Conservation (phyloP, 2,329 filamentous ascomycete species). For the Clathrospora elynae region DNA sequence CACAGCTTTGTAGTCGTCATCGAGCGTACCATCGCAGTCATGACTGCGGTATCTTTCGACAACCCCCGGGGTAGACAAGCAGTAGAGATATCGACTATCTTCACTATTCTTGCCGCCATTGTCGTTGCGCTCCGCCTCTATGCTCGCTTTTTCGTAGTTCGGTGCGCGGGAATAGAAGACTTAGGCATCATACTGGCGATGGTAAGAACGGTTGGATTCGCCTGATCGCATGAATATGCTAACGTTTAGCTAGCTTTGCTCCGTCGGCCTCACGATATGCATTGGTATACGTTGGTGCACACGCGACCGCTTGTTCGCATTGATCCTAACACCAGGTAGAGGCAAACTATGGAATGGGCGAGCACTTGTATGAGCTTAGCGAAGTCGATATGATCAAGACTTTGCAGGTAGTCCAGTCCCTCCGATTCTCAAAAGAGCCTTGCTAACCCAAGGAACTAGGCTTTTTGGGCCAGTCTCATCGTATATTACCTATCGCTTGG, state of each 20-base stretch:
- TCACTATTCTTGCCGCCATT: conserved; percentile 33
- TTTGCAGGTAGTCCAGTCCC: conserved; percentile 26
- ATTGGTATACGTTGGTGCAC: conserved; percentile 37
- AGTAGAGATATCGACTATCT: conserved; percentile 28
- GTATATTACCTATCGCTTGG: conserved; percentile 43
- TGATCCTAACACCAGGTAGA: conserved; percentile 27
- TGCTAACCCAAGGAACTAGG: conserved; percentile 20
- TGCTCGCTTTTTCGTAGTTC: conserved; percentile 39
- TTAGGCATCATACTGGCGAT: conserved; percentile 35
- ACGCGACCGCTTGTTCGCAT: no score
- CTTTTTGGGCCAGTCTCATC: conserved; percentile 43
- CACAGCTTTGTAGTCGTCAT: no score
- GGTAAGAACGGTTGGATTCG: conserved; percentile 24
- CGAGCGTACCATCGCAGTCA: conserved; percentile 2
- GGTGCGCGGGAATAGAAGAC: conserved; percentile 36
- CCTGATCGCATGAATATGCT: no score
- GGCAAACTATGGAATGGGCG: conserved; percentile 40
- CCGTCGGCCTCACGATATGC: conserved; percentile 34
- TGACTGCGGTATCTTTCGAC: conserved; percentile 10
- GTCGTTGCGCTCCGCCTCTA: conserved; percentile 36
- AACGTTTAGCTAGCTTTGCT: no score
- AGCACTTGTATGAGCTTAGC: conserved; percentile 24
- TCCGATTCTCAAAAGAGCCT: background rate
- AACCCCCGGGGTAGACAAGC: conserved; percentile 34
- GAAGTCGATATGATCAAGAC: conserved; percentile 24